Conservation (phyloP, 805 yeast species). For the Zygosaccharomyces gambellarensis region DNA sequence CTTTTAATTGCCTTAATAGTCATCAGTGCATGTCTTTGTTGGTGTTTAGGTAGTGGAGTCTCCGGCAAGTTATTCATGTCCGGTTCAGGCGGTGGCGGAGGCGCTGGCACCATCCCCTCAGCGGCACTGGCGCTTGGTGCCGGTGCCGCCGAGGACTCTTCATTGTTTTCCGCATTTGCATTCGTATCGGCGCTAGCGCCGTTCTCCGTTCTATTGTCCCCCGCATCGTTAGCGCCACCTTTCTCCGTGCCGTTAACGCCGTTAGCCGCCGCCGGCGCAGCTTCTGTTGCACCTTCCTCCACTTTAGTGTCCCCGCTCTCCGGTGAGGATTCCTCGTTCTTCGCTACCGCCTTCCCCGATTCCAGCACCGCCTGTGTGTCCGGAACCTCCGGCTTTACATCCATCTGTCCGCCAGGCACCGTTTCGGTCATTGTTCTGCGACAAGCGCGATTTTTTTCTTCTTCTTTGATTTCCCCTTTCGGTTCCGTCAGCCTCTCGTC, state of each 20-base stretch:
- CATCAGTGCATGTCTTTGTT: constrained; percentile 70
- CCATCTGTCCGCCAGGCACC: constrained; percentile 15
- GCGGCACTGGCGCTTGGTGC: neutral
- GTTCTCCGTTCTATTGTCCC: neutral
- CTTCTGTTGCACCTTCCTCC: constrained; percentile 7
- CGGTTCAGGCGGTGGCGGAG: constrained; percentile 69
- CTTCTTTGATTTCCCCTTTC: neutral
- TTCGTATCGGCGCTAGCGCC: constrained; percentile 5
- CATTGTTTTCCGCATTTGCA: constrained; percentile 2
- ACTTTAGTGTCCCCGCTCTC: constrained; percentile 19
- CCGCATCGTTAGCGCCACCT: too few species aligned
- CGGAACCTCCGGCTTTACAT: constrained; percentile 1
- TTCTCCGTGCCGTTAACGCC: constrained; percentile 6
- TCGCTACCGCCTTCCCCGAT: constrained; percentile 20
- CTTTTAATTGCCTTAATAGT: constrained; percentile 83
- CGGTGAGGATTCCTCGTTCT: constrained; percentile 13
- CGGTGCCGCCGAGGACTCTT: too few species aligned
- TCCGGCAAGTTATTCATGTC: constrained; percentile 63
- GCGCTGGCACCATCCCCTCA: constrained; percentile 50
- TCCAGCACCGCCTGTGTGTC: constrained; percentile 3
- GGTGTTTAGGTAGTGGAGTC: constrained; percentile 75
- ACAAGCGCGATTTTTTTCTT: constrained; percentile 5
- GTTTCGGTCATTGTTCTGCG: constrained; percentile 8
- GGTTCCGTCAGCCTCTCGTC: neutral
- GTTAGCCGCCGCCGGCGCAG: constrained; percentile 15